Evolutionary conservation across 306 rosid species (phyloP), one percentile per base, ranked within the genome.

Genomic region (Oxytropis ochrocephala): DNA sequence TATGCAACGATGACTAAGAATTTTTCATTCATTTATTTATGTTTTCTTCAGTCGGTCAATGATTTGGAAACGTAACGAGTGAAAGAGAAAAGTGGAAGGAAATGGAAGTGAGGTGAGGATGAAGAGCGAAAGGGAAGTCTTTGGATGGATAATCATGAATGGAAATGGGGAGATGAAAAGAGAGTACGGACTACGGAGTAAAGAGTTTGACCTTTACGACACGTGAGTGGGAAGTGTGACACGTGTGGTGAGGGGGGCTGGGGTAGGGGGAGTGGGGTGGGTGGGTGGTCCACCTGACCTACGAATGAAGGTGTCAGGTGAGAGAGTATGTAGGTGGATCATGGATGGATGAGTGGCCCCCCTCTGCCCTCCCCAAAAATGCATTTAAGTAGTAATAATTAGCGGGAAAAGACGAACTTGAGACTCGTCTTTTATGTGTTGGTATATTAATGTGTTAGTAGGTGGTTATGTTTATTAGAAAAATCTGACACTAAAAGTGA

Each of bases 201-300:
- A 58, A 24, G 50, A 13, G 67, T 30, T 43, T 70, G 66, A 30
- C 67, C 56, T 70, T 70, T 72, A 19, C 41, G 69, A 60, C 51
- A 38, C 41, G 70, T 48, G 69, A 21, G 69, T 35, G 51, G 70
- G 5, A 21, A 60, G 77, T 44, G 19, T 38, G 71, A 63, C 72
- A 74, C 78, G 78, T 74, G 78, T 63, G 72, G 17, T 9, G 18
- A 74, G 64, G 65, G 65, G 71, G 50, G 68, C 18, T 2, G 10
- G 14, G 18, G 14, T 35, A 33, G 3, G 29, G 29, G 48, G 8
- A 33, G 50, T 47, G 62, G 43, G 13, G 38, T 33, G 63, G 14
- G 77, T 33, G 63, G 41, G 77, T 33, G 38, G 33, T 65, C 78
- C 78, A 62, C 70, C 44, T 10, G 51, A 62, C 70, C 44, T 10